phyloP scores from a whole-genome alignment of 768 basidiomycete species.

The Leccinum subgranulosum region DNA sequence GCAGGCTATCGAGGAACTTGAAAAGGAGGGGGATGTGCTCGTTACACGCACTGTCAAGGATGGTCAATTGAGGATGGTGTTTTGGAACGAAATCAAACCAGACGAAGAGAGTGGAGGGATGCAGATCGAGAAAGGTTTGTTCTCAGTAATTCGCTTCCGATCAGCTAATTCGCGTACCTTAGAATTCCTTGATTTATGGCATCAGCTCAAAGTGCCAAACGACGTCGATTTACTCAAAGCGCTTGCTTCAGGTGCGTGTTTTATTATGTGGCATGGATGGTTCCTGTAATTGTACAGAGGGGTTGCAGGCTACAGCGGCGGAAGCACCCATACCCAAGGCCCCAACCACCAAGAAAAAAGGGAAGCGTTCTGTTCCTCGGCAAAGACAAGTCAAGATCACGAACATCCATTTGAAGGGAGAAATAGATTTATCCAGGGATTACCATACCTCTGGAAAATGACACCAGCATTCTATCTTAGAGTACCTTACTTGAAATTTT shows the following conservation, averaged over 20 bases:
- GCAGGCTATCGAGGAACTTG: constrained; percentile 81
- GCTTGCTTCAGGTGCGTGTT: constrained; percentile 61
- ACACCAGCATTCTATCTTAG: neutral
- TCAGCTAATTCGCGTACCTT: constrained; percentile 10
- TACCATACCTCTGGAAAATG: constrained; percentile 39
- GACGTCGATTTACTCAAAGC: constrained; percentile 80
- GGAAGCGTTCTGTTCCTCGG: constrained; percentile 68
- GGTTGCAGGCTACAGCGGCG: constrained; percentile 74
- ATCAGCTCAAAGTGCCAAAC: constrained; percentile 77
- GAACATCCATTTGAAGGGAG: constrained; percentile 82
- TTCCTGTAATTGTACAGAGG: constrained; percentile 46
- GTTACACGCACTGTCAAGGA: constrained; percentile 86
- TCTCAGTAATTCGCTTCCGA: neutral
- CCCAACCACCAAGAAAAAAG: constrained; percentile 72
- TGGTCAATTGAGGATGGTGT: constrained; percentile 78
- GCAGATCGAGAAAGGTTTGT: constrained; percentile 75
- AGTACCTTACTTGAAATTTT: neutral
- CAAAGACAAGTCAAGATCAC: constrained; percentile 82
- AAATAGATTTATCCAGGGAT: constrained; percentile 82
- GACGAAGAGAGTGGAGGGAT: constrained; percentile 68
- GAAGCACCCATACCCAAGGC: constrained; percentile 55
- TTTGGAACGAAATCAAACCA: constrained; percentile 87
- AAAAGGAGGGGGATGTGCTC: constrained; percentile 82
- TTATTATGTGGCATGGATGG: neutral
- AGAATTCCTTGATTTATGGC: constrained; percentile 92